Evolutionary conservation across 345 rosid species (phyloP), one percentile per base, ranked within the genome.

Genomic region (Psidium guajava): DNA sequence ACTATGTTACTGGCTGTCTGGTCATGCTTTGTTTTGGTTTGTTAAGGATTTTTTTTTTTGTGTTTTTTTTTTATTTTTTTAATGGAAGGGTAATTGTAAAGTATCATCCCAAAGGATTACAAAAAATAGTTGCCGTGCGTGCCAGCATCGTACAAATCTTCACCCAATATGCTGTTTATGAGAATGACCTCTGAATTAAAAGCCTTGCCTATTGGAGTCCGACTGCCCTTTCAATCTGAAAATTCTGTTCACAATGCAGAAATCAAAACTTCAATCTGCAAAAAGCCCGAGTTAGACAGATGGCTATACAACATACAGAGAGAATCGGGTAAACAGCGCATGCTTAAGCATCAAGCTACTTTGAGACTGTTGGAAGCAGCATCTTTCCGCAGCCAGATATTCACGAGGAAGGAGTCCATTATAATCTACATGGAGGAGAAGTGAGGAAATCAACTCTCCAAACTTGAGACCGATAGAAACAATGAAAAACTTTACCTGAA

Each of bases 361-460:
- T 94, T 91, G 80, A 85, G 89, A 56, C 77, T 82, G 73, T 87
- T 82, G 32, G 94, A 73, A 11, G 88, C 64, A 54, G 12, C 86
- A 87, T 90, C 90, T 86, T 87, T 89, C 54, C 84, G 89, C 51
- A 91, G 90, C 92, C 93, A 92, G 85, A 84, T 86, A 84, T 94
- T 93, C 14, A 93, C 93, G 6, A 94, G 91, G 56, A 93, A 88
- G 6, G 95, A 93, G 89, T 94, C 95, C 84, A 94, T 47, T 88
- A 94, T 84, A 54, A 94, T 94, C 97, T 91, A 80, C 90, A 90
- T 2, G 57, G 25, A 8, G 18, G 21, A 15, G 18, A 75, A 44
- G 21, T 69, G 47, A 69, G 77, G 47, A 69, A 32, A 36, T 21
- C 80, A 36, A 18, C 20, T 69, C 22, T 18, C 47, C 13, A 69